phyloP scores from a whole-genome alignment of 371 early-diverging fungal species.

The Paraphysoderma sedebokerense region DNA sequence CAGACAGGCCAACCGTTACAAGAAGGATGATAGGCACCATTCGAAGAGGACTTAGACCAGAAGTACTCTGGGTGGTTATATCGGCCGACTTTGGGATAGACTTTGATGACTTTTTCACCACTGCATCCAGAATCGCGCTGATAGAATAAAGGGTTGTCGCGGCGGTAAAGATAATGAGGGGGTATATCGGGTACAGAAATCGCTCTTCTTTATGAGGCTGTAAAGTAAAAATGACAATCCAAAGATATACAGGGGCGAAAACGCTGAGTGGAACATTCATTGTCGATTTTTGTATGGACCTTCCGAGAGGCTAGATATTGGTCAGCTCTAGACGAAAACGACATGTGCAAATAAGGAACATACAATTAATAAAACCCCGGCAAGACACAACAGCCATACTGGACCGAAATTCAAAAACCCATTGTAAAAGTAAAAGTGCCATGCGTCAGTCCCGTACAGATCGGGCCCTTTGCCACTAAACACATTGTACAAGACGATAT shows the following conservation, averaged over 20 bases:
- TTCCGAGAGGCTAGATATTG: not conserved
- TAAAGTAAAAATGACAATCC: constrained; percentile 54
- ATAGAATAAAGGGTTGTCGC: constrained; percentile 42
- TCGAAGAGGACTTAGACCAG: too few relatives aligned
- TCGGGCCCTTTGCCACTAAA: constrained; percentile 58
- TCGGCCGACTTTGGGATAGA: not conserved
- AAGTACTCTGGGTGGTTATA: too few relatives aligned
- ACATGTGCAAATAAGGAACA: constrained; percentile 3
- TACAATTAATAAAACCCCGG: constrained; percentile 40
- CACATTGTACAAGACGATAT: constrained; percentile 81
- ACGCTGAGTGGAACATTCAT: not conserved
- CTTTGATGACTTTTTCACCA: not conserved
- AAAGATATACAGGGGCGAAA: constrained; percentile 27
- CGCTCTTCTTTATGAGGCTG: constrained; percentile 95
- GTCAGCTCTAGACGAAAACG: not conserved
- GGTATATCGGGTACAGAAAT: constrained; percentile 84
- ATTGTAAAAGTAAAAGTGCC: constrained; percentile 76
- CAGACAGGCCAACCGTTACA: constrained; percentile 24
- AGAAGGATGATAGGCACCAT: constrained; percentile 21
- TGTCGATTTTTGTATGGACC: not conserved
- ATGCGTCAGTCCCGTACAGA: constrained; percentile 85
- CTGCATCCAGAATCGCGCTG: not conserved
- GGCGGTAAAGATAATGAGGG: constrained; percentile 62
- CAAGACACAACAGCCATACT: constrained; percentile 47
- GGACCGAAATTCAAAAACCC: constrained; percentile 79